Conservation (phyloP, 2,329 filamentous ascomycete genomes). For the Zelopaecilomyces penicillatus region DNA sequence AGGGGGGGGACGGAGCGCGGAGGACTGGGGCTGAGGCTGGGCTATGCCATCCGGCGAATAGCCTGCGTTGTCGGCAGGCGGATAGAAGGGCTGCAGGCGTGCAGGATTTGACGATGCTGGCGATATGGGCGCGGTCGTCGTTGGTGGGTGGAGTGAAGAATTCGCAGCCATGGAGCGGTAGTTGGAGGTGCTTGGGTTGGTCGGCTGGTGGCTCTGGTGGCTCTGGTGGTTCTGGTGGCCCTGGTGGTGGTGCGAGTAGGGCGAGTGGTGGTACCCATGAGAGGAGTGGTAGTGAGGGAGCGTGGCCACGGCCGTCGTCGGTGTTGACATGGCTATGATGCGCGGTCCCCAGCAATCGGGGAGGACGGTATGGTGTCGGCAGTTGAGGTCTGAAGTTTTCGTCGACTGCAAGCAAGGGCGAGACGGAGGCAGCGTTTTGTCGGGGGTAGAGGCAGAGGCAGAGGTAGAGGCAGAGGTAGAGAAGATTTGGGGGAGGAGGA, state of each 20-base stretch:
- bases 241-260: conserved; percentile 34
- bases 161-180: conserved; percentile 21
- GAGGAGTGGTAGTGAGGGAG: conserved; percentile 60
- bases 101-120: conserved; percentile 16
- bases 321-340: conserved; percentile 59
- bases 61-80: conserved; percentile 18
- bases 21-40: conserved; percentile 21
- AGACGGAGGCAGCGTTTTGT: no score
- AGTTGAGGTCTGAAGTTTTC: background rate
- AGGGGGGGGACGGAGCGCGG: conserved; percentile 22
- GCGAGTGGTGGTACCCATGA: conserved; percentile 56
- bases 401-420: background rate
- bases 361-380: background rate
- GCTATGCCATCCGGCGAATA: conserved; percentile 27
- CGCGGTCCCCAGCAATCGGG: background rate
- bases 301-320: conserved; percentile 67
- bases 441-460: no score
- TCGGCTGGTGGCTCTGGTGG: conserved; percentile 16
- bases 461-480: no score
- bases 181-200: conserved; percentile 16
- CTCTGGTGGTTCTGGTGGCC: conserved; percentile 19
- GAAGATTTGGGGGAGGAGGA: no score
- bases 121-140: conserved; percentile 13
- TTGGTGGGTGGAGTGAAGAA: conserved; percentile 19
- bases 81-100: conserved; percentile 20